Evolutionary conservation across 805 yeast genomes (phyloP), one percentile per base, ranked within the genome.

Genomic region (Candida verbasci): DNA sequence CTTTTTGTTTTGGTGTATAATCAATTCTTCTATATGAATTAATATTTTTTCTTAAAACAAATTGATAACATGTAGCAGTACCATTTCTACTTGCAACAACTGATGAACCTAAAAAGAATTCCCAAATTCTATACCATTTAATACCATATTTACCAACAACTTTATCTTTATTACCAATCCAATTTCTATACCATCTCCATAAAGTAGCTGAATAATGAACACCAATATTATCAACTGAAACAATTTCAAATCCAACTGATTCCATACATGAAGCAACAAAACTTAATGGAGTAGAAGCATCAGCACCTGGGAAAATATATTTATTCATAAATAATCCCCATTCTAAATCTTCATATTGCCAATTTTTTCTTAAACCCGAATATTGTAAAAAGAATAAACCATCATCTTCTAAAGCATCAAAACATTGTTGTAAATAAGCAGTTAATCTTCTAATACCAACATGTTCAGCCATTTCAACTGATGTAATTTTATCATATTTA

Each of bases 241-340:
- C 88, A 48, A 86, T 77, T 69, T 87, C 96, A 56, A 87, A 87
- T 3, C 95, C 95, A 40, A 82, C 78, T 26, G 78, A 80, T 68
- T 87, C 96, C 56, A 87, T 75, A 44, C 75, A 68, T 44, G 82
- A 75, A 42, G 80, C 70, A 45, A 86, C 91, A 55, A 85, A 88
- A 42, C 86, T 86, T 50, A 88, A 74, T 25, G 96, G 96, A 39
- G 96, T 88, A 6, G 95, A 86, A 32, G 96, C 96, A 67, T 87
- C 96, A 35, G 96, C 96, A 65, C 96, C 96, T 29, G 96, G 96
- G 86, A 87, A 87, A 58, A 87, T 82, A 65, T 86, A 87, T 72
- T 86, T 87, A 78, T 88, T 87, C 96, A 87, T 88, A 65, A 87
- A 87, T 58, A 88, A 71, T 52, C 96, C 96, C 96, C 96, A 87